Conservation (phyloP, 2,329 filamentous ascomycete genomes). For the Cladosporium sp. region DNA sequence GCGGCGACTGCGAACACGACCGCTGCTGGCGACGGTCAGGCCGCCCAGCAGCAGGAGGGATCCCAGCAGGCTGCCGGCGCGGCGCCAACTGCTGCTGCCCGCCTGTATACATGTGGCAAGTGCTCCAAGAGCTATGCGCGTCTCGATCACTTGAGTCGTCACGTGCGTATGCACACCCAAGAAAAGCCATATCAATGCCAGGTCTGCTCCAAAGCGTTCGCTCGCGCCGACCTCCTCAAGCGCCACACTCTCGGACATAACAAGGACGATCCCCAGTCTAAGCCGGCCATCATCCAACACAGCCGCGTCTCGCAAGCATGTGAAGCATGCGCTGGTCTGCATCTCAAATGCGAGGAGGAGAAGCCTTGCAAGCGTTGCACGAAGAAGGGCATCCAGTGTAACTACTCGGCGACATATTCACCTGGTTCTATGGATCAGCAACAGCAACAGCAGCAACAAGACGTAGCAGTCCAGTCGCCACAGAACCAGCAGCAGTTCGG, state of each 20-base stretch:
- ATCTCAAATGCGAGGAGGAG: slow-evolving; percentile 52
- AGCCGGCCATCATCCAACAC: slow-evolving; percentile 30
- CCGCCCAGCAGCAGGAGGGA: neutral
- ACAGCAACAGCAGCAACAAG: slow-evolving; percentile 19
- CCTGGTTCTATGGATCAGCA: slow-evolving; percentile 12
- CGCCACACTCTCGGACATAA: slow-evolving; percentile 46
- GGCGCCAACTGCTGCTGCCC: slow-evolving; percentile 15
- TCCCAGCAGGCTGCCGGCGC: slow-evolving; percentile 8
- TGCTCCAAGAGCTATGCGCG: slow-evolving; percentile 51
- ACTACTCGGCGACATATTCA: slow-evolving; percentile 26
- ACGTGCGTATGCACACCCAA: slow-evolving; percentile 47
- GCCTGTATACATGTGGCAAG: slow-evolving; percentile 48
- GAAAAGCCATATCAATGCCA: slow-evolving; percentile 45
- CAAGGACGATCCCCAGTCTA: slow-evolving; percentile 29
- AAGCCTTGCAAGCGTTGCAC: slow-evolving; percentile 52
- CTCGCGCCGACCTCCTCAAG: slow-evolving; percentile 48
- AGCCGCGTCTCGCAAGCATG: slow-evolving; percentile 48
- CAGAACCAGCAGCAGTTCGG: slow-evolving; percentile 14
- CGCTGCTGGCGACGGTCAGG: slow-evolving; percentile 1
- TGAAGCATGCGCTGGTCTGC: slow-evolving; percentile 48
- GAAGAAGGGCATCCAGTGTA: slow-evolving; percentile 46
- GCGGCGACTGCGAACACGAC: neutral
- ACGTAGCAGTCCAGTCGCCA: neutral
- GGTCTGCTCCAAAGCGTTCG: slow-evolving; percentile 44
- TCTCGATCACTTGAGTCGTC: slow-evolving; percentile 50